phyloP scores from a whole-genome alignment of 208 protist species.

The Trypanosoma melophagium region DNA sequence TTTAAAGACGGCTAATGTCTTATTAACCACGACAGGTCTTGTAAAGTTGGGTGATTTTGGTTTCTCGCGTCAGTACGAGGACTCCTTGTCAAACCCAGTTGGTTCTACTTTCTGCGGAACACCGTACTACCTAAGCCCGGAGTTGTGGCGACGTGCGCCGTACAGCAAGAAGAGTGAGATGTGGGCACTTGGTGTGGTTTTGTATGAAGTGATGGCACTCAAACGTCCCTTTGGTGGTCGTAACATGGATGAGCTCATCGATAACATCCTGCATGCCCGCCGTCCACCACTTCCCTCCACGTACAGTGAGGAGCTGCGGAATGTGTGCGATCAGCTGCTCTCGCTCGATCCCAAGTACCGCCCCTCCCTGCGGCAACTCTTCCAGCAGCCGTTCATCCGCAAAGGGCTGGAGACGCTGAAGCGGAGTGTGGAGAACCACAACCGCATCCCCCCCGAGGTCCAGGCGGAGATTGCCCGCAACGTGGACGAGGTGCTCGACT shows the following conservation, averaged over 20 bases:
- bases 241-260: slow-evolving; percentile 88
- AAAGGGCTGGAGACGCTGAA: slow-evolving; percentile 65
- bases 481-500: slow-evolving; percentile 57
- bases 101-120: slow-evolving; percentile 87
- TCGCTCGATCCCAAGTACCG: slow-evolving; percentile 57
- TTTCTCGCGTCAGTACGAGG: slow-evolving; percentile 85
- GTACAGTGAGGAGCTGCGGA: slow-evolving; percentile 49
- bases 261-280: slow-evolving; percentile 73
- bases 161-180: slow-evolving; percentile 95
- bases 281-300: slow-evolving; percentile 43
- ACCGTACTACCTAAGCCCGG: slow-evolving; percentile 92
- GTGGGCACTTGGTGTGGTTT: slow-evolving; percentile 87
- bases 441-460: slow-evolving; percentile 55
- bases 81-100: slow-evolving; percentile 81
- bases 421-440: slow-evolving; percentile 75
- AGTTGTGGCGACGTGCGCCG: slow-evolving; percentile 88
- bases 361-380: slow-evolving; percentile 63
- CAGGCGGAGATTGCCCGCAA: slow-evolving; percentile 58
- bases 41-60: slow-evolving; percentile 90
- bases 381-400: slow-evolving; percentile 69
- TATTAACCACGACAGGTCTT: slow-evolving; percentile 78
- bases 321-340: slow-evolving; percentile 61
- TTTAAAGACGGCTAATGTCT: slow-evolving; percentile 87
- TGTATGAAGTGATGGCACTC: slow-evolving; percentile 86
- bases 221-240: slow-evolving; percentile 79